Conservation (phyloP, 495 filamentous ascomycete genomes). For the Penicillium silybi region DNA sequence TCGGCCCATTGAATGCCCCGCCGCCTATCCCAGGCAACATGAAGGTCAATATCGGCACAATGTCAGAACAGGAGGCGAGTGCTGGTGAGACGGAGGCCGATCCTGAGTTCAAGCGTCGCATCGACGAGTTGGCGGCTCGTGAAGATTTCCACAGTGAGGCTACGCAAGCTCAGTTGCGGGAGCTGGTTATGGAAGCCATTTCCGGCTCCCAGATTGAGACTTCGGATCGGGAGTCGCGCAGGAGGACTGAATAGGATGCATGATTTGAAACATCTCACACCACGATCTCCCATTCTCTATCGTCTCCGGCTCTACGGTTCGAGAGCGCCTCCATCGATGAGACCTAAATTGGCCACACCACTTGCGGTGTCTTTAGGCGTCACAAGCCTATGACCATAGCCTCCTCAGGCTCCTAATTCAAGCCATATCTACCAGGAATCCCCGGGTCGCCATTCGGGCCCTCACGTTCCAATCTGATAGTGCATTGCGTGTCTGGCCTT, state of each 20-base stretch:
- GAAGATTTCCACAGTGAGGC: slow-evolving; percentile 69
- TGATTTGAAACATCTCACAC: not conserved
- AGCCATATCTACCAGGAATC: not conserved
- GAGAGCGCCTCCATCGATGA: not conserved
- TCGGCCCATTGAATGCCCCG: slow-evolving; percentile 33
- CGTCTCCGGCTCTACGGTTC: not conserved
- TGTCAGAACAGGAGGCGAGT: slow-evolving; percentile 55
- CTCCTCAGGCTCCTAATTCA: not conserved
- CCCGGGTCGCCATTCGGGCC: not conserved
- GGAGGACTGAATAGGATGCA: slow-evolving; percentile 49
- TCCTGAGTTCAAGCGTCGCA: slow-evolving; percentile 66
- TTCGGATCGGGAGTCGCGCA: slow-evolving; percentile 58
- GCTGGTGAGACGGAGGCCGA: slow-evolving; percentile 50
- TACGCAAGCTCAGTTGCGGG: slow-evolving; percentile 64
- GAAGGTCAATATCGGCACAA: slow-evolving; percentile 61
- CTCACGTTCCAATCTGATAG: not conserved
- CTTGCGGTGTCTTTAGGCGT: not conserved
- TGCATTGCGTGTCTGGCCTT: not conserved
- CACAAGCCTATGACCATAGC: not conserved
- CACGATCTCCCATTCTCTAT: not conserved
- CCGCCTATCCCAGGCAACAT: slow-evolving; percentile 64
- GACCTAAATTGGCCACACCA: not conserved
- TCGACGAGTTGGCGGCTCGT: slow-evolving; percentile 71
- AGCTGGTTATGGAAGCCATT: slow-evolving; percentile 68
- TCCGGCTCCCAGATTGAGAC: slow-evolving; percentile 44